Evolutionary conservation across 768 basidiomycete genomes (phyloP).

Genomic region (Exidia glandulosa): DNA sequence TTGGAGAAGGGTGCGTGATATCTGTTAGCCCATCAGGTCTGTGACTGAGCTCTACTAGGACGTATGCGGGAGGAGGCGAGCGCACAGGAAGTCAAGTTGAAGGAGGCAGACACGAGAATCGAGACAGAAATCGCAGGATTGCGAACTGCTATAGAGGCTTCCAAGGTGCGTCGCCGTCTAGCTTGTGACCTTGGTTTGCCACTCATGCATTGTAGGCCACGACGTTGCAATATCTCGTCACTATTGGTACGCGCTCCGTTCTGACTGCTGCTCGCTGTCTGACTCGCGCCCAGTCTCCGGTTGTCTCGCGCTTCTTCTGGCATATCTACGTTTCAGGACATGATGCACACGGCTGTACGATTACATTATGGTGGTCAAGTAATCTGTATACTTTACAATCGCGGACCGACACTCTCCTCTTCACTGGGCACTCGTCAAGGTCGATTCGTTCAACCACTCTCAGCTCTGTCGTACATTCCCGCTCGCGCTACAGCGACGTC

Average conservation of each 20-base stretch:
- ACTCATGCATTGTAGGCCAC: conserved; percentile 70
- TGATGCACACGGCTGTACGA: not conserved
- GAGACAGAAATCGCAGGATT: conserved; percentile 90
- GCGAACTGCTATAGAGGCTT: conserved; percentile 72
- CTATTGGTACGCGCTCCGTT: conserved; percentile 55
- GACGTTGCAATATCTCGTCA: conserved; percentile 78
- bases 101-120: conserved; percentile 94
- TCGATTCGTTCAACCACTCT: too few species aligned
- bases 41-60: conserved; percentile 25
- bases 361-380: not conserved
- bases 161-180: conserved; percentile 46
- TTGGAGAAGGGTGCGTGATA: conserved; percentile 57
- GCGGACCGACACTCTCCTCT: too few species aligned
- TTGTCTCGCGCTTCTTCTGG: conserved; percentile 78
- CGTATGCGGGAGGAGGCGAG: conserved; percentile 88
- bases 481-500: too few species aligned
- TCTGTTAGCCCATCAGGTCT: not conserved
- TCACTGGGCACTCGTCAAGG: too few species aligned
- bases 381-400: not conserved
- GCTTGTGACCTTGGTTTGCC: not conserved
- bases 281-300: conserved; percentile 81
- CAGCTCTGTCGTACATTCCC: too few species aligned
- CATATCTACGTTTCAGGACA: conserved; percentile 62
- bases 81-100: conserved; percentile 89
- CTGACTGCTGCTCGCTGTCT: too few species aligned